phyloP scores from a whole-genome alignment of 108 stramenopile genomes.

The Nitzschia sp. region DNA sequence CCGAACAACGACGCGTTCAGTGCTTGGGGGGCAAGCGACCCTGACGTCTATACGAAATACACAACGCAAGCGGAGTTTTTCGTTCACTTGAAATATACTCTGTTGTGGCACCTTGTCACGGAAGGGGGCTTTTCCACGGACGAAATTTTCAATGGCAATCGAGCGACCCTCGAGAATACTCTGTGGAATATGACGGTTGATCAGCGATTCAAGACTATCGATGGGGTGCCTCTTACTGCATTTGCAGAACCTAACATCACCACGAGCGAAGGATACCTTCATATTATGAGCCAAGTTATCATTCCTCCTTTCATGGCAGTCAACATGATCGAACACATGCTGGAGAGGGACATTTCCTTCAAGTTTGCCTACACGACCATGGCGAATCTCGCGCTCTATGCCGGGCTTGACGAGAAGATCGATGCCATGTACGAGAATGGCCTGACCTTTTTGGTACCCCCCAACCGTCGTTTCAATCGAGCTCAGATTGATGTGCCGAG shows the following conservation, averaged over 20 bases:
- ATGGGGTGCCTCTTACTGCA: conserved; percentile 8
- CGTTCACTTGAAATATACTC: conserved; percentile 25
- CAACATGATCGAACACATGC: conserved; percentile 18
- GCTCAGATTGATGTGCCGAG: conserved; percentile 32
- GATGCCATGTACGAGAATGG: conserved; percentile 34
- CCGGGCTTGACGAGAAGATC: conserved; percentile 27
- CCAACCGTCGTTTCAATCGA: conserved; percentile 47
- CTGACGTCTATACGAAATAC: conserved; percentile 20
- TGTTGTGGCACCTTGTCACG: conserved; percentile 21
- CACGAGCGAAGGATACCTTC: conserved; percentile 23
- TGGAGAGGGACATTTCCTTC: conserved; percentile 9
- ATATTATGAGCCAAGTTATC: conserved; percentile 27
- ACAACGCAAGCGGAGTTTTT: conserved; percentile 27
- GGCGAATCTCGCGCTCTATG: conserved; percentile 37
- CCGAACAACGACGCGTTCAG: conserved; percentile 50
- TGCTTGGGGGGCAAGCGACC: conserved; percentile 18
- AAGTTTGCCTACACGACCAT: conserved; percentile 36
- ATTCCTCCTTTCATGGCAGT: conserved; percentile 31
- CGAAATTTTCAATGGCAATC: conserved; percentile 31
- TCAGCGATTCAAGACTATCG: conserved; percentile 22
- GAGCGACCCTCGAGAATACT: conserved; percentile 5
- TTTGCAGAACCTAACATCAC: conserved; percentile 24
- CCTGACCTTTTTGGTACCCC: conserved; percentile 38
- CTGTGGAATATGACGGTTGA: conserved; percentile 23
- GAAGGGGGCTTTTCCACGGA: conserved; percentile 21